Base-by-base conservation (phyloP, 116 monocot species). In the Thalassia testudinum region DNA sequence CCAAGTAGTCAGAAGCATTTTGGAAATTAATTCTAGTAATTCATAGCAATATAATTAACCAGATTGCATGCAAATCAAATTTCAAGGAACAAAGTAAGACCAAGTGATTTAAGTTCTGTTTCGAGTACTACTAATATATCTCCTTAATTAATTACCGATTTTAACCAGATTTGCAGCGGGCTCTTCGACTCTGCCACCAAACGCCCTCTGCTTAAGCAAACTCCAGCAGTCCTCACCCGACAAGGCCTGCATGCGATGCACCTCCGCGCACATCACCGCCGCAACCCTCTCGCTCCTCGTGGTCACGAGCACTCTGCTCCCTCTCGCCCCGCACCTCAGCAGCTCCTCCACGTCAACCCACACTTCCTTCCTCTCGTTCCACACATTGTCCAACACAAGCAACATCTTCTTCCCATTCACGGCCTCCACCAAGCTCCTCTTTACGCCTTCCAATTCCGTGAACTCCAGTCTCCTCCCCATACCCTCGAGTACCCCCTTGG, bases 371-470 rank as follows among this genome's bases (percentile, higher is more conserved):
- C 17, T 20, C 4, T 65, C 37, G 25, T 57, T 56, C 61, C 61
- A 66, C 0, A 72, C 62, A 43, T 72, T 61, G 21, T 72, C 72
- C 12, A 72, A 29, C 0, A 72, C 72, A 0, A 72, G 42, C 43
- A 72, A 40, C 28, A 66, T 56, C 57, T 13, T 66, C 50, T 43
- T 63, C 5, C 38, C 27, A 26, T 19, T 27, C 38, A 70, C n/a
- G 1, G 34, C 21, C 0, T 45, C n/a, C 21, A 16, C 13, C 12
- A 70, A 21, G 16, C 30, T 28, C 3, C 18, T 44, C 42, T 50
- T 34, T 10, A 34, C 30, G 30, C 6, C 30, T 5, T 34, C 10
- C 10, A 34, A 10, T 10, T 34, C 30, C 10, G 30, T 5, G 30
- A 34, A 34, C 30, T 34, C 30, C 6, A 3, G 10, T 10, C 10